Evolutionary conservation across 2,329 filamentous ascomycete genomes (phyloP).

Genomic region (Lanzia echinophila): DNA sequence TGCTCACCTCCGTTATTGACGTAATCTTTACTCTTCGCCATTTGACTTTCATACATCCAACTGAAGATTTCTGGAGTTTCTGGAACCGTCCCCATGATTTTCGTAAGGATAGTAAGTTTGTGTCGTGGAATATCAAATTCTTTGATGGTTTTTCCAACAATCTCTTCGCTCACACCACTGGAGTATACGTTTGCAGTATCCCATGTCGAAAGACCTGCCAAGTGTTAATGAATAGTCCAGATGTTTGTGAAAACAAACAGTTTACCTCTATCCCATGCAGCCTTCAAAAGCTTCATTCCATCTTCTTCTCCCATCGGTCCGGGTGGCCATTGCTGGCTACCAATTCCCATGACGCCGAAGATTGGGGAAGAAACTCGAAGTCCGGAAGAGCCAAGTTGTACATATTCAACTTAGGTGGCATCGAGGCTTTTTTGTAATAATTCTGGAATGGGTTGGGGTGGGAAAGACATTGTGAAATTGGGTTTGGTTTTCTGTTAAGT

Average conservation of each 20-base stretch:
- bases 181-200: slow-evolving; percentile 48
- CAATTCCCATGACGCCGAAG: slow-evolving; percentile 50
- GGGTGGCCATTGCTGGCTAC: slow-evolving; percentile 38
- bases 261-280: slow-evolving; percentile 10
- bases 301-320: slow-evolving; percentile 50
- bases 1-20: slow-evolving; percentile 32
- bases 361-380: slow-evolving; percentile 57
- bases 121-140: slow-evolving; percentile 49
- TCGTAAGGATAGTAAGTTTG: slow-evolving; percentile 50
- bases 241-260: no score
- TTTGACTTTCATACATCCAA: slow-evolving; percentile 31
- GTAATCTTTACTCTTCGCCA: slow-evolving; percentile 41
- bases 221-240: not conserved
- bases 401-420: slow-evolving; percentile 39
- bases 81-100: slow-evolving; percentile 44
- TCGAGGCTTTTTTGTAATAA: slow-evolving; percentile 27
- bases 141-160: slow-evolving; percentile 51
- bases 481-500: not conserved
- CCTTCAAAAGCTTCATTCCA: slow-evolving; percentile 26
- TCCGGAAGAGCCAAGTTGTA: slow-evolving; percentile 51
- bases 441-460: not conserved
- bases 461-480: not conserved
- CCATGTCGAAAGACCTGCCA: slow-evolving; percentile 35
- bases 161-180: slow-evolving; percentile 45
- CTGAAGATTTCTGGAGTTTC: slow-evolving; percentile 31